Evolutionary conservation across 2,329 filamentous ascomycete species (phyloP), one percentile per base, ranked within the genome.

Genomic region (Aspergillus flavus): DNA sequence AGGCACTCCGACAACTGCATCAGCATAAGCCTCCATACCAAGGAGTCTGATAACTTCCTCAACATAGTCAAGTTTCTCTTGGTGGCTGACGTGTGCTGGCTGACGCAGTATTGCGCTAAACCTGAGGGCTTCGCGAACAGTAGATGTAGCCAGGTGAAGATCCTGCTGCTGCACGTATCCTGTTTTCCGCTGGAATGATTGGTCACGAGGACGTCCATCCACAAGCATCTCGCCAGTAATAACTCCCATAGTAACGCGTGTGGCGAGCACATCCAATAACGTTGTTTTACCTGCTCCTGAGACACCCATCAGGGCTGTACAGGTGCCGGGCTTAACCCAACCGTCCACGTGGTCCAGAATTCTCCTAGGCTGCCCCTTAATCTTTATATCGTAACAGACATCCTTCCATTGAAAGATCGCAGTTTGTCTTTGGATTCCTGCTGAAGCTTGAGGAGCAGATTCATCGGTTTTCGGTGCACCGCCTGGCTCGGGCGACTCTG

Each of bases 161-260:
- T 97, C 93, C 75, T 96, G 93, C 75, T 97, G 93, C 74, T 96
- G 91, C 39, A 93, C 92, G 70, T 96, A 96, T 48, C 93, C 92
- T 0, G 92, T 95, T 80, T 94, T 94, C 68, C 93, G 89, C 76
- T 96, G 93, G 84, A 96, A 96, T 0, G 90, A 93, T 48, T 84
- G 84, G 68, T 95, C 92, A 53, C 91, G 87, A 26, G 86, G 88
- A 41, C 82, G 84, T 1, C 91, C 91, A 68, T 93, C 90, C 3
- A 94, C 89, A 6, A 92, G 80, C 89, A 96, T 95, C 69, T 94
- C 90, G 55, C 94, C 94, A 5, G 87, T 88, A 50, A 97, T 91
- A 19, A 96, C 89, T 77, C 94, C 94, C 88, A 94, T 94, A 0
- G 91, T 93, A 6, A 90, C 91, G 74, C 94, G 89, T 61, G 91